A percentile compares a stretch with the other conserved stretches of the same genome.
Evolutionary conservation across 768 basidiomycete species (phyloP).

Genomic region (Kwoniella botswanensis): DNA sequence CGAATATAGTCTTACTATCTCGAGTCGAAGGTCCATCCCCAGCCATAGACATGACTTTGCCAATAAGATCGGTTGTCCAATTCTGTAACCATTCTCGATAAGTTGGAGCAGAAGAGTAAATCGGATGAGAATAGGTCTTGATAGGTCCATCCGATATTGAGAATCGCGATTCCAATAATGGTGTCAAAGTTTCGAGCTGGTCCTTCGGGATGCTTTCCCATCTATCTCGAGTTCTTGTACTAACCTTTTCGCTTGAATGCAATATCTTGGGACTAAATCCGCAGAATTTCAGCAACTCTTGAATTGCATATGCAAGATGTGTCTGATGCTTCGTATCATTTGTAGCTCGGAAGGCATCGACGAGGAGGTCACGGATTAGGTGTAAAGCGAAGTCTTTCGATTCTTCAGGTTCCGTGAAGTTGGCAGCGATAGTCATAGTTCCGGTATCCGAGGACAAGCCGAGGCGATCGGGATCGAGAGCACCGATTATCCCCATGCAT

Average conservation of each 20-base stretch:
- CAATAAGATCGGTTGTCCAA: slow-evolving; percentile 83
- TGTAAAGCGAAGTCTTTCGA: slow-evolving; percentile 79
- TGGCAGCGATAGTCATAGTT: slow-evolving; percentile 72
- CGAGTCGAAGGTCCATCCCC: slow-evolving; percentile 52
- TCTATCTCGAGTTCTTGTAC: slow-evolving; percentile 70
- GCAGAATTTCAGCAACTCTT: slow-evolving; percentile 86
- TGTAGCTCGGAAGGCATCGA: slow-evolving; percentile 87
- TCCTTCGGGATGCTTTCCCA: slow-evolving; percentile 83
- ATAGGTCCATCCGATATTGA: slow-evolving; percentile 61
- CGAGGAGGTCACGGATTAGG: slow-evolving; percentile 81
- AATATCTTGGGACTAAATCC: slow-evolving; percentile 80
- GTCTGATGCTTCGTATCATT: slow-evolving; percentile 92
- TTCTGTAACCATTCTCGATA: slow-evolving; percentile 96
- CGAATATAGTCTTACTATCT: slow-evolving; percentile 72
- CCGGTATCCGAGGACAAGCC: slow-evolving; percentile 69
- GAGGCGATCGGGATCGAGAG: slow-evolving; percentile 91
- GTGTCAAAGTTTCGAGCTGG: slow-evolving; percentile 82
- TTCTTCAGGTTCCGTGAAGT: slow-evolving; percentile 80
- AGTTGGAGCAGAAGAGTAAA: slow-evolving; percentile 75
- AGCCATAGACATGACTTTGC: slow-evolving; percentile 52
- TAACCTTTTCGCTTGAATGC: slow-evolving; percentile 61
- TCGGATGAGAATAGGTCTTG: slow-evolving; percentile 65
- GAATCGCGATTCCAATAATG: slow-evolving; percentile 68
- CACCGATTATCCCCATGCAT: slow-evolving; percentile 88
- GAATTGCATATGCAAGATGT: slow-evolving; percentile 86